A percentile compares a stretch with the other conserved stretches of the same genome.
phyloP scores from a whole-genome alignment of 106 monocot species.

The Gastrodia elata region DNA sequence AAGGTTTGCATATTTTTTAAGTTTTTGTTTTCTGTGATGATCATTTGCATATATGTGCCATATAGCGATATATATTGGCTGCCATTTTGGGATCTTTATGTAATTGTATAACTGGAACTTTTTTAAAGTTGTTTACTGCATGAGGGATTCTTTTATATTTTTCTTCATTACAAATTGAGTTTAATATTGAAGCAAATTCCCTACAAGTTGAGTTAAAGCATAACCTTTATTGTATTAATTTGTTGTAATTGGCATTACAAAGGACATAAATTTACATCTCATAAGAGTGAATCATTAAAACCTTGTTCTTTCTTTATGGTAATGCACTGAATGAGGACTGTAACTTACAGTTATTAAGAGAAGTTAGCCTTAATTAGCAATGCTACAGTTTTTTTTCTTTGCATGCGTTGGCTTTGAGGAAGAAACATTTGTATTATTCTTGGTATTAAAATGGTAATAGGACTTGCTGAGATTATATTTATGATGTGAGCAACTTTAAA shows the following conservation, averaged over 20 bases:
- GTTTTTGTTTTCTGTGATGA: background rate
- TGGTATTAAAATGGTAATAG: background rate
- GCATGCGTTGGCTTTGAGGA: background rate
- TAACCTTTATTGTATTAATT: background rate
- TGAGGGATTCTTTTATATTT: background rate
- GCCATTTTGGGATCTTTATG: background rate
- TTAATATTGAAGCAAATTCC: background rate
- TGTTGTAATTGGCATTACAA: background rate
- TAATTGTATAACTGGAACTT: background rate
- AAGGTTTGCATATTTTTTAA: background rate
- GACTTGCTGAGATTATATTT: background rate
- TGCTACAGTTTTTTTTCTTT: background rate
- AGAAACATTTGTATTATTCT: background rate
- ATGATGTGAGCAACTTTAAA: background rate
- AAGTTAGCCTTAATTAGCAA: background rate
- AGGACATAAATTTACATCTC: background rate
- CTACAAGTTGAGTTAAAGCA: background rate
- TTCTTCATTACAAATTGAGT: background rate
- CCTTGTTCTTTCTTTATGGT: no score
- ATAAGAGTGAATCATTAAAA: no score
- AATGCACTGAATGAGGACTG: no score
- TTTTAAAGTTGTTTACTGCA: background rate
- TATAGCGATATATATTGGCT: background rate
- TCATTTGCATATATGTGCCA: background rate
- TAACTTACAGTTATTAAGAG: no score